Evolutionary conservation across 2,329 filamentous ascomycete genomes (phyloP).

Genomic region (Fusarium devonianum): DNA sequence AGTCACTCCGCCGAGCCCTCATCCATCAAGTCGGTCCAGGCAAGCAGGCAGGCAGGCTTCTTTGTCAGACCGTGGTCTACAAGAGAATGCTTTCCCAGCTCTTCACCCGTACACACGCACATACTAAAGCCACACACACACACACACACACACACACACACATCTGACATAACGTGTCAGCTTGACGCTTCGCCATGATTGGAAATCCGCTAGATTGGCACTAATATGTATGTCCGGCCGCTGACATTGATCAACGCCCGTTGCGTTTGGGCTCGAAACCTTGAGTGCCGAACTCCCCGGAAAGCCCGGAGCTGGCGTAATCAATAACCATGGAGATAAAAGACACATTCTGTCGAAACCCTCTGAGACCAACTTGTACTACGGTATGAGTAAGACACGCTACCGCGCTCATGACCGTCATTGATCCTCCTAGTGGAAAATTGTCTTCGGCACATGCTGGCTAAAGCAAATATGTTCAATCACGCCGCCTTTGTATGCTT

Average conservation of each 20-base stretch:
- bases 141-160: too few relatives aligned
- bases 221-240: not conserved
- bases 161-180: not conserved
- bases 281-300: constrained; percentile 18
- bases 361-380: not conserved
- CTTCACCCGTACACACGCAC: too few relatives aligned
- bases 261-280: constrained; percentile 5
- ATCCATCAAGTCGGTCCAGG: constrained; percentile 3
- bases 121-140: too few relatives aligned
- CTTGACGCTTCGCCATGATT: constrained; percentile 4
- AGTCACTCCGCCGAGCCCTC: constrained; percentile 4
- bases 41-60: too few relatives aligned
- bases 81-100: too few relatives aligned
- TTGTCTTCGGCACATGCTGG: not conserved
- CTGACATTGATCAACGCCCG: constrained; percentile 11
- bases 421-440: constrained; percentile 10
- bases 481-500: too few relatives aligned
- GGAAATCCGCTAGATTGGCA: constrained; percentile 9
- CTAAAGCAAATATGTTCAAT: not conserved
- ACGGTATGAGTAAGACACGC: not conserved
- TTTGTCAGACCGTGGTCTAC: not conserved
- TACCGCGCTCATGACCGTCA: constrained; percentile 14
- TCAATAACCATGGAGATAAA: constrained; percentile 10
- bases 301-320: constrained; percentile 33
- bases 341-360: not conserved